phyloP scores from a whole-genome alignment of 331 rosid genomes.

The Cydonia oblonga region DNA sequence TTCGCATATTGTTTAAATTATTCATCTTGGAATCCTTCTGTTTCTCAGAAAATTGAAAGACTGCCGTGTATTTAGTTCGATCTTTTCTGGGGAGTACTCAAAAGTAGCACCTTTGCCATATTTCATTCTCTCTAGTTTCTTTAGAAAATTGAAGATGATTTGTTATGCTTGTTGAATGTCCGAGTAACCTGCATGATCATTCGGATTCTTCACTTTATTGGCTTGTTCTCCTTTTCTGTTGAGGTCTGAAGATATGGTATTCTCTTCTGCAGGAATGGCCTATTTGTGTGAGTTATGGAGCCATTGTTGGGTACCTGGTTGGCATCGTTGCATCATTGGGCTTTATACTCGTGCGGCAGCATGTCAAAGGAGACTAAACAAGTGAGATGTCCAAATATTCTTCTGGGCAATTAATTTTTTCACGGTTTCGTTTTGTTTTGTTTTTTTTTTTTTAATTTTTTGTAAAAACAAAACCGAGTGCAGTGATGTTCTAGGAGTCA shows the following conservation, averaged over 20 bases:
- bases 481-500: no score
- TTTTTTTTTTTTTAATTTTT: no score
- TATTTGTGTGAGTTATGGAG: conserved; percentile 76
- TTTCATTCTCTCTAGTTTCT: no score
- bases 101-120: no score
- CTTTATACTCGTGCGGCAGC: conserved; percentile 27
- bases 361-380: conserved; percentile 55
- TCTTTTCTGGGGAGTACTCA: no score
- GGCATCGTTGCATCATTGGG: conserved; percentile 46
- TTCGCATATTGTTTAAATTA: no score
- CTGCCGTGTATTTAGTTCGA: no score
- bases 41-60: no score
- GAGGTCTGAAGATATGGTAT: background rate
- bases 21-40: no score
- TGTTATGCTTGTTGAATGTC: background rate
- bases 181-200: background rate
- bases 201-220: background rate
- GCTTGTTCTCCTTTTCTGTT: background rate
- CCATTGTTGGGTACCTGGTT: conserved; percentile 49
- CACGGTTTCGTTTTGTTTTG: no score
- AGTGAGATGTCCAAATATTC: background rate
- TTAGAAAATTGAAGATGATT: background rate
- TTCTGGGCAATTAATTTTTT: no score
- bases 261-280: conserved; percentile 74
- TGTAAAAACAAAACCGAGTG: no score